Evolutionary conservation across 176 grass and related monocot genomes (phyloP).

Genomic region (Metroxylon sagu): DNA sequence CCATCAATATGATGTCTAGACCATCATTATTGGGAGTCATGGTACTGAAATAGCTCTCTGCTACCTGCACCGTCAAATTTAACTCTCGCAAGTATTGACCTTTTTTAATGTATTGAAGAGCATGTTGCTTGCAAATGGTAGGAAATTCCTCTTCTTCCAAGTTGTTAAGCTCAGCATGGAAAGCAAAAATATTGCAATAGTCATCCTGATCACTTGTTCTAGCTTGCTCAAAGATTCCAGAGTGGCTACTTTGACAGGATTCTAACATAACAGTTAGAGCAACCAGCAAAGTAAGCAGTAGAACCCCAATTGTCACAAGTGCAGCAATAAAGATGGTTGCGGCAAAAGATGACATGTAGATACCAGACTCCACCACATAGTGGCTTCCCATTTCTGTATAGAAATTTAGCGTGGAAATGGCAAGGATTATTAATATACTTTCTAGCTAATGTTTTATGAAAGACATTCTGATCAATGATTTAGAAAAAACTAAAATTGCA

Average conservation of each 20-base stretch:
- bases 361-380: slow-evolving; percentile 6
- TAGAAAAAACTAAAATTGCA: background rate
- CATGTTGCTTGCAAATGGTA: background rate
- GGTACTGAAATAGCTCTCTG: slow-evolving; percentile 1
- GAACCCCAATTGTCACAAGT: slow-evolving; percentile 4
- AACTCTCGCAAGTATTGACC: background rate
- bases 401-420: background rate
- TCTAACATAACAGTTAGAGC: slow-evolving; percentile 11
- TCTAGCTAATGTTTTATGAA: background rate
- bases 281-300: background rate
- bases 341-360: slow-evolving; percentile 7
- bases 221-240: background rate
- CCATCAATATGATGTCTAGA: slow-evolving; percentile 6
- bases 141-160: slow-evolving; percentile 4
- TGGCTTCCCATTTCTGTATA: slow-evolving; percentile 4
- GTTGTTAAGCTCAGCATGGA: slow-evolving; percentile 6
- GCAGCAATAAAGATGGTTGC: slow-evolving; percentile 6
- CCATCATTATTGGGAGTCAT: slow-evolving; percentile 2
- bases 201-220: background rate
- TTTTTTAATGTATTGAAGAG: background rate
- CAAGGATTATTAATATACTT: background rate
- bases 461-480: background rate
- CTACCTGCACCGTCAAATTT: slow-evolving; percentile 1
- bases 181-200: slow-evolving; percentile 7
- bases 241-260: background rate